A percentile compares a stretch with the other conserved stretches of the same genome.
Evolutionary conservation across 202 grass and related monocot genomes (phyloP).

Genomic region (Eragrostis tef): DNA sequence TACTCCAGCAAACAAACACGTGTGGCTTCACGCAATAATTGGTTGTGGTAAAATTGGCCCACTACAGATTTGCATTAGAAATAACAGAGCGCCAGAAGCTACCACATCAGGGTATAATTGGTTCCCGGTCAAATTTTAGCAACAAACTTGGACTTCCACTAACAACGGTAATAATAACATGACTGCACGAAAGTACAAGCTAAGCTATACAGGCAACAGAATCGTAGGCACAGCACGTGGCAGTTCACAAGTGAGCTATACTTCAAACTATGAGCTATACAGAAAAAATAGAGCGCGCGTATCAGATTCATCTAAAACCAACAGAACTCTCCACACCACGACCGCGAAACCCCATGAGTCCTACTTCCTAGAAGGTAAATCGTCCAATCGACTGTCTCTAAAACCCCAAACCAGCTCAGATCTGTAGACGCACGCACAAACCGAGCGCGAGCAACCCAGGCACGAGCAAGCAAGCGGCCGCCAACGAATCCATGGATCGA

Average conservation of each 20-base stretch:
- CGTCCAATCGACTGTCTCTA: too few species aligned
- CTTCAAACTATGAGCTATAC: neutral
- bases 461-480: too few species aligned
- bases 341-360: too few species aligned
- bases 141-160: neutral
- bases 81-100: neutral
- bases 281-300: neutral
- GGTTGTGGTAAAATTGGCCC: neutral
- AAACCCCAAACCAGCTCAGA: neutral
- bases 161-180: neutral
- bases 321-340: neutral
- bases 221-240: neutral
- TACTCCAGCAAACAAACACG: neutral
- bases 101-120: neutral
- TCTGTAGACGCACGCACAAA: constrained; percentile 6
- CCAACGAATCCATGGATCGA: constrained; percentile 18
- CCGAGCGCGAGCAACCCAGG: neutral
- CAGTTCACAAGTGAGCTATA: neutral
- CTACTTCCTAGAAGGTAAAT: too few species aligned
- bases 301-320: neutral
- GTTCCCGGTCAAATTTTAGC: neutral
- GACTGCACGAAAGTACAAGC: neutral
- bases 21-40: neutral
- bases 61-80: neutral
- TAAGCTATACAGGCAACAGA: neutral